Evolutionary conservation across 139 green algal genomes (phyloP).

Genomic region (Micractinium conductrix): DNA sequence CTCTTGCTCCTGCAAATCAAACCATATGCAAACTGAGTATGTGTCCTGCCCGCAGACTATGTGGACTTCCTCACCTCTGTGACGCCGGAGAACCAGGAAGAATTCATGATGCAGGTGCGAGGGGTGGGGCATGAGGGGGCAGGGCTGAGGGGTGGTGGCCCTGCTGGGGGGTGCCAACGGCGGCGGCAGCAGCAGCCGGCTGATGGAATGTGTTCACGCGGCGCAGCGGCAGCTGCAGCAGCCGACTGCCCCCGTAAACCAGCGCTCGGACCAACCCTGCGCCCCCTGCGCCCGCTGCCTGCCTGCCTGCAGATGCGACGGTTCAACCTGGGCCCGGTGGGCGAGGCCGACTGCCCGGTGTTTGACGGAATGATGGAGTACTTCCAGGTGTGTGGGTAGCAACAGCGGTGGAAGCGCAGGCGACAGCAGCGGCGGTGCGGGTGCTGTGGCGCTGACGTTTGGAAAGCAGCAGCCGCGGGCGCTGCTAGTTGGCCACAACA

Average conservation of each 20-base stretch:
- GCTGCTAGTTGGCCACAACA: too few species aligned
- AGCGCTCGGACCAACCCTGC: too few species aligned
- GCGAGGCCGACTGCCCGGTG: slow-evolving; percentile 95
- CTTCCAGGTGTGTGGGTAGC: slow-evolving; percentile 82
- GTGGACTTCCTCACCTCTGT: slow-evolving; percentile 95
- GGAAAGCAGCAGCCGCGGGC: too few species aligned
- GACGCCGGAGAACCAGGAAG: slow-evolving; percentile 95
- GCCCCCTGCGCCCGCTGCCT: too few species aligned
- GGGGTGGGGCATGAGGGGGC: too few species aligned
- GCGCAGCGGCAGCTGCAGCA: too few species aligned
- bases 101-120: slow-evolving; percentile 82
- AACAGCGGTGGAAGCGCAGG: neutral
- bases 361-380: slow-evolving; percentile 99
- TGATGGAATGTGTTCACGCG: neutral
- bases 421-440: neutral
- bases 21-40: too few species aligned
- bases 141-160: neutral
- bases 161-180: neutral
- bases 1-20: too few species aligned
- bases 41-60: slow-evolving; percentile 86
- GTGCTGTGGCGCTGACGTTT: neutral
- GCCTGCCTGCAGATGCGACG: slow-evolving; percentile 90
- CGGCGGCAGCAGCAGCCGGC: neutral
- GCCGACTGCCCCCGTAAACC: too few species aligned
- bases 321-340: slow-evolving; percentile 96